A percentile compares a stretch with the other conserved stretches of the same genome.
Evolutionary conservation across 345 rosid genomes (phyloP).

Genomic region (Noccaea bulbosa): DNA sequence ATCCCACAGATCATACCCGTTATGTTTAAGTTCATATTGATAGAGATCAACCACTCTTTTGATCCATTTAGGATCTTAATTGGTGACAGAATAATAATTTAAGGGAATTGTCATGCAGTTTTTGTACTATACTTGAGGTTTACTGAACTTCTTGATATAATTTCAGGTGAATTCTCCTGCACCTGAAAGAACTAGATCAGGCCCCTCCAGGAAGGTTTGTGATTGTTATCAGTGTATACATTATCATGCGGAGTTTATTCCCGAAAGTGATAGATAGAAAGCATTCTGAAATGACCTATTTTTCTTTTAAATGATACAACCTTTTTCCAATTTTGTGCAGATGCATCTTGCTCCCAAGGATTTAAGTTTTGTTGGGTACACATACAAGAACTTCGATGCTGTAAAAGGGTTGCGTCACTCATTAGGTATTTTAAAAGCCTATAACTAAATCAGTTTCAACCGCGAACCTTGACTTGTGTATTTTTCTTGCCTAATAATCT

Average conservation of each 20-base stretch:
- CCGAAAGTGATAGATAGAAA: conserved; percentile 14
- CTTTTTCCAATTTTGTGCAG: conserved; percentile 45
- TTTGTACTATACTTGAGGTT: conserved; percentile 12
- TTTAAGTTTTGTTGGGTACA: conserved; percentile 94
- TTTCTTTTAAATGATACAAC: conserved; percentile 14
- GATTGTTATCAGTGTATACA: conserved; percentile 23
- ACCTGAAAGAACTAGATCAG: conserved; percentile 70
- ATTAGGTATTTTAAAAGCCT: conserved; percentile 52
- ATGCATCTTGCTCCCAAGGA: conserved; percentile 77
- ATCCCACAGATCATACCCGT: neutral
- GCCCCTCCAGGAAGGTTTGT: conserved; percentile 86
- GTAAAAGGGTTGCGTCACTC: conserved; percentile 73
- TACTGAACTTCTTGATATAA: conserved; percentile 29
- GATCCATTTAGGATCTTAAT: neutral
- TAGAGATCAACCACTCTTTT: conserved; percentile 6
- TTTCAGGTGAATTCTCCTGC: conserved; percentile 76
- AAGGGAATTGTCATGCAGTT: neutral
- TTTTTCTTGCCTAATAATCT: neutral
- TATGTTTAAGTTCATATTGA: conserved; percentile 3
- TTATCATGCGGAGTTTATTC: conserved; percentile 11
- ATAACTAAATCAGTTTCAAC: conserved; percentile 21
- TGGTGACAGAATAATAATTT: neutral
- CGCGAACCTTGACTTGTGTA: neutral
- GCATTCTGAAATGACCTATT: conserved; percentile 19
- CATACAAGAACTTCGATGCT: conserved; percentile 96